Evolutionary conservation across 257 asterid species (phyloP), one percentile per base, ranked within the genome.

Genomic region (Solanum raphanifolium): DNA sequence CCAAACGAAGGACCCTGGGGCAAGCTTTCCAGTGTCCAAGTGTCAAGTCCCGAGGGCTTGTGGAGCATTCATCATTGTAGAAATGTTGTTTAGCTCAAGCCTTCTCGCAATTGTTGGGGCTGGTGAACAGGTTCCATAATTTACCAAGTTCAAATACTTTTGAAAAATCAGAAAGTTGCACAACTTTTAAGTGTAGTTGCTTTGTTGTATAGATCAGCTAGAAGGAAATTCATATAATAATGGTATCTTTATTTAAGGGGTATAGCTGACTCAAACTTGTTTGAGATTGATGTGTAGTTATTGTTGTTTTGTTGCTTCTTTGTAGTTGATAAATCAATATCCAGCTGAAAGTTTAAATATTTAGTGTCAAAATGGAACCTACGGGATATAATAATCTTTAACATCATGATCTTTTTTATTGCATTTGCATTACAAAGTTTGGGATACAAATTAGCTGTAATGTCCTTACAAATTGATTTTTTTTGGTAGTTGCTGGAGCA

Each of bases 51-150:
- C 7, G 16, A 62, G 31, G 7, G 71, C 32, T n/a, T 58, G 31
- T 62, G 98, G 99, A 87, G 98, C 96, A 81, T 96, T 95, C 87
- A 89, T 85, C 69, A 90, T 95, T 74, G 96, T 92, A 86, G 98
- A 94, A 91, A 95, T 95, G 98, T 92, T 94, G 66, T 95, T 94
- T 92, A 92, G 92, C 90, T 89, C 99, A 85, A 93, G 93, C 89
- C 94, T 96, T 87, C 95, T 96, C n/a, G 97, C 98, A 82, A 90
- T 94, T 86, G 98, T 95, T 88, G 99, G 99, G 76, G 99, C 98
- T 86, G 99, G 96, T 84, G 98, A 95, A 90, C 98, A 95, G 98
- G 98, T 96, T 83, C 58, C n/a, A 74, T 72, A 83, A 36, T 79
- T 83, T 83, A 43, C 3, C 36, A 48, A 38, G n/a, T 1, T 71